Conservation (phyloP, 192 early-diverging fungal genomes). For the Entomortierella chlamydospora region DNA sequence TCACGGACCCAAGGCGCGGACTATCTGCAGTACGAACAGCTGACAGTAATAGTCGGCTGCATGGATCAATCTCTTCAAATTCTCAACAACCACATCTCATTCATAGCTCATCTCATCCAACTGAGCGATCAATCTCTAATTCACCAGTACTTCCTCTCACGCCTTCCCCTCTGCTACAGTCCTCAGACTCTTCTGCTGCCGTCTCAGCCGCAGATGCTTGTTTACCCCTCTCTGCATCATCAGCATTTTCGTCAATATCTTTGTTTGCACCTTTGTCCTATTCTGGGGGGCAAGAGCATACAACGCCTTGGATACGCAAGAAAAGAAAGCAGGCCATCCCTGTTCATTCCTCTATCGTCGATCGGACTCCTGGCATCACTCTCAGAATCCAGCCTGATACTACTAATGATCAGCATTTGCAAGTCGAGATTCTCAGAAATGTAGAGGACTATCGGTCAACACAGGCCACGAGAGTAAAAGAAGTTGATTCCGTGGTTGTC, state of each 20-base stretch:
- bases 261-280: background rate
- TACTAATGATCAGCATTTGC: slow-evolving; percentile 11
- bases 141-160: slow-evolving; percentile 22
- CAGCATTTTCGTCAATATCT: slow-evolving; percentile 4
- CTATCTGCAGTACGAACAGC: background rate
- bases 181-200: slow-evolving; percentile 1
- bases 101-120: background rate
- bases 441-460: slow-evolving; percentile 27
- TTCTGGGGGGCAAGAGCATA: slow-evolving; percentile 3
- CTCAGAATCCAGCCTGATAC: slow-evolving; percentile 43
- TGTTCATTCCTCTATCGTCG: slow-evolving; percentile 32
- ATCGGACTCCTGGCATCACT: slow-evolving; percentile 51
- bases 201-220: background rate
- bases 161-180: slow-evolving; percentile 21
- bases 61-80: slow-evolving; percentile 7
- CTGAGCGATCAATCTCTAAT: slow-evolving; percentile 12
- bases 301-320: slow-evolving; percentile 14
- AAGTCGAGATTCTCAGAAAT: slow-evolving; percentile 49
- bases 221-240: background rate
- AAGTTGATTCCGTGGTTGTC: background rate
- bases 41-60: background rate
- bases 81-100: slow-evolving; percentile 17
- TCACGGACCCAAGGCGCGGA: slow-evolving; percentile 6
- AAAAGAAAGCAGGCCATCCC: slow-evolving; percentile 52
- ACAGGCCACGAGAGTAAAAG: background rate